These are phyloP conservation scores for Magnolia sinica DNA, from an alignment of 164 flowering plant genomes.

Conservation along the genomic window DNA sequence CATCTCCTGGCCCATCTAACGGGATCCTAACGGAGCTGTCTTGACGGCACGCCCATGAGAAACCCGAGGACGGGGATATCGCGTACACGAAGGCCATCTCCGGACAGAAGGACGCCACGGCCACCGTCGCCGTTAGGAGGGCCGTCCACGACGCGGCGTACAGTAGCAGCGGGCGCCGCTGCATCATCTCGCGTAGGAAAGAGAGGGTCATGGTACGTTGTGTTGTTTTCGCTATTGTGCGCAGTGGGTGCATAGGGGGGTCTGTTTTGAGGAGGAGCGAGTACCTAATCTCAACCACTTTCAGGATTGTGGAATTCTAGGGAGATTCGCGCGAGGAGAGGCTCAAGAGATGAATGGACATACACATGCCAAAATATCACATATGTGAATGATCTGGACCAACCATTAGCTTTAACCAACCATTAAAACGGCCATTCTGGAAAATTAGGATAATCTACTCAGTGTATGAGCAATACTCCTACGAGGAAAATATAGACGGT, in stretches of 20 bases:
- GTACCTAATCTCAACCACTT: conserved; percentile 1
- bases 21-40: conserved; percentile 40
- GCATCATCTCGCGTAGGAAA: not conserved
- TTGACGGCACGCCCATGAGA: conserved; percentile 16
- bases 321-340: not conserved
- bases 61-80: conserved; percentile 26
- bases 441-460: too few species aligned
- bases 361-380: not conserved
- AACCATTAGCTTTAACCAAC: too few species aligned
- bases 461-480: too few species aligned
- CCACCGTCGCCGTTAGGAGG: conserved; percentile 26
- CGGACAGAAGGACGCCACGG: conserved; percentile 33
- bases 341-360: not conserved
- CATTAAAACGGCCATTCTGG: too few species aligned
- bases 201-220: conserved; percentile 2
- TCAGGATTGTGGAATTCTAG: not conserved
- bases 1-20: conserved; percentile 48
- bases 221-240: not conserved
- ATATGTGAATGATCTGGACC: too few species aligned
- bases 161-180: conserved; percentile 6
- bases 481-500: too few species aligned
- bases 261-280: not conserved
- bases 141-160: conserved; percentile 30
- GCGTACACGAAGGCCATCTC: conserved; percentile 39
- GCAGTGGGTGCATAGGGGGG: not conserved